These are phyloP conservation scores for Fusarium oxysporum DNA, from an alignment of 2,329 filamentous ascomycete species.

Conservation along the genomic window DNA sequence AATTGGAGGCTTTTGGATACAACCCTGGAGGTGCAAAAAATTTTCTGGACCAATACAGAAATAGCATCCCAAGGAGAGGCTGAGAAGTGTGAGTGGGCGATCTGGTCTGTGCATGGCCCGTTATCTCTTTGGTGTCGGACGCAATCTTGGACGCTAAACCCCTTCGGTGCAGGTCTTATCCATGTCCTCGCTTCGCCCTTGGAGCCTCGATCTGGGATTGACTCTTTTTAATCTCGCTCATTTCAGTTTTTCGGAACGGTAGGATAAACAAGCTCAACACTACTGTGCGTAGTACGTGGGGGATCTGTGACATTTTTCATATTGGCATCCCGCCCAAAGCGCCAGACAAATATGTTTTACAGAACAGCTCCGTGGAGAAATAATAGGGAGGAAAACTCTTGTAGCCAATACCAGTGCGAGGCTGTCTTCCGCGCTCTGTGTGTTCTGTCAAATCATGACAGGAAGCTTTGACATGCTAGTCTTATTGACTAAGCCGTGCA, in stretches of 20 bases:
- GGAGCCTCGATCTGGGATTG: slow-evolving; percentile 2
- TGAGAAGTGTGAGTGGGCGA: slow-evolving; percentile 33
- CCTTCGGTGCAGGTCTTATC: slow-evolving; percentile 12
- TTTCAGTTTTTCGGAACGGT: slow-evolving; percentile 5
- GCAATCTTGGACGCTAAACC: slow-evolving; percentile 9
- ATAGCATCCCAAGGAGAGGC: slow-evolving; percentile 5
- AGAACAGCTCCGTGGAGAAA: not conserved
- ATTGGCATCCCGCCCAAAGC: not conserved
- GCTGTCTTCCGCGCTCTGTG: not conserved
- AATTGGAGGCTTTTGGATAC: slow-evolving; percentile 1
- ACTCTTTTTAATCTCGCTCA: slow-evolving; percentile 2
- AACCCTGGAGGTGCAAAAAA: slow-evolving; percentile 18
- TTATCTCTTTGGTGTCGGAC: slow-evolving; percentile 29
- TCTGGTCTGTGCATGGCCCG: slow-evolving; percentile 34
- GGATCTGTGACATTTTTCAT: not conserved
- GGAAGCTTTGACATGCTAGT: slow-evolving; percentile 29
- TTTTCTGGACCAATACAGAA: slow-evolving; percentile 32
- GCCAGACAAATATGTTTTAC: not conserved
- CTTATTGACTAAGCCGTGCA: slow-evolving; percentile 25
- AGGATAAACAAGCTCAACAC: slow-evolving; percentile 17
- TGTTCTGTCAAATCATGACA: slow-evolving; percentile 17
- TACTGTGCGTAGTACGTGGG: slow-evolving; percentile 13
- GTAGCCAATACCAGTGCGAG: slow-evolving; percentile 16
- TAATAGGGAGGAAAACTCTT: not conserved
- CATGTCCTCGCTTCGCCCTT: slow-evolving; percentile 7